phyloP scores from a whole-genome alignment of 352 stramenopile species.

The Phytophthora aleatoria region DNA sequence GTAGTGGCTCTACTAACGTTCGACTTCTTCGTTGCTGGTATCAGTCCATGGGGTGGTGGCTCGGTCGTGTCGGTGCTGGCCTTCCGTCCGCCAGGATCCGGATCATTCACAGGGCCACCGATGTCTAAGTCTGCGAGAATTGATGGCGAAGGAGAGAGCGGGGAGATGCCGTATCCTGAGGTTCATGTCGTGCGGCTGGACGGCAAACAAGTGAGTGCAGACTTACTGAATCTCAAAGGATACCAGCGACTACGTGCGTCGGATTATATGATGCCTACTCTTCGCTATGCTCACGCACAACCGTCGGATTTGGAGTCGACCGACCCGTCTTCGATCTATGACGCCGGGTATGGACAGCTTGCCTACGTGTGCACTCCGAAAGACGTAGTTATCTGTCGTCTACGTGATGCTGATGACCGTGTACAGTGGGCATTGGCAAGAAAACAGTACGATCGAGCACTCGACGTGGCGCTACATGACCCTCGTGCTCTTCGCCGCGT shows the following conservation, averaged over 20 bases:
- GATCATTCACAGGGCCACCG: constrained; percentile 17
- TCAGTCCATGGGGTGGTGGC: constrained; percentile 66
- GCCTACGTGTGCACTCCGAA: constrained; percentile 85
- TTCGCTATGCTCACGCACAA: constrained; percentile 55
- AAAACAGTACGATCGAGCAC: constrained; percentile 63
- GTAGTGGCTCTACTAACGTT: constrained; percentile 78
- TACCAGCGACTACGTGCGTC: constrained; percentile 77
- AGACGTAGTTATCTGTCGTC: constrained; percentile 83
- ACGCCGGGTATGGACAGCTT: constrained; percentile 66
- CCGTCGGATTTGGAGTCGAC: constrained; percentile 26
- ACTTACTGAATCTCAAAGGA: constrained; percentile 75
- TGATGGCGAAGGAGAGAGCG: constrained; percentile 72
- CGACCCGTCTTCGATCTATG: constrained; percentile 57
- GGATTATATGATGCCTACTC: constrained; percentile 83
- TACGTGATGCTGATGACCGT: constrained; percentile 80
- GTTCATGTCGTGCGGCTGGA: constrained; percentile 89
- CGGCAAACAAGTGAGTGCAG: constrained; percentile 86
- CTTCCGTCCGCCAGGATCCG: constrained; percentile 68
- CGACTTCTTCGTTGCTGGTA: constrained; percentile 82
- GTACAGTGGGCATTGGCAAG: constrained; percentile 69
- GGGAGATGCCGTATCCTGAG: constrained; percentile 80
- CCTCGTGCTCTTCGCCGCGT: constrained; percentile 57
- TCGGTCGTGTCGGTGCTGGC: constrained; percentile 70
- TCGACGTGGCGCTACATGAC: constrained; percentile 71
- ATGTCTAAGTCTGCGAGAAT: constrained; percentile 48